Percentiles rank a stretch among this genome's conserved stretches.
Conservation (phyloP, 139 green algal genomes). For the Coelastrella sp. region DNA sequence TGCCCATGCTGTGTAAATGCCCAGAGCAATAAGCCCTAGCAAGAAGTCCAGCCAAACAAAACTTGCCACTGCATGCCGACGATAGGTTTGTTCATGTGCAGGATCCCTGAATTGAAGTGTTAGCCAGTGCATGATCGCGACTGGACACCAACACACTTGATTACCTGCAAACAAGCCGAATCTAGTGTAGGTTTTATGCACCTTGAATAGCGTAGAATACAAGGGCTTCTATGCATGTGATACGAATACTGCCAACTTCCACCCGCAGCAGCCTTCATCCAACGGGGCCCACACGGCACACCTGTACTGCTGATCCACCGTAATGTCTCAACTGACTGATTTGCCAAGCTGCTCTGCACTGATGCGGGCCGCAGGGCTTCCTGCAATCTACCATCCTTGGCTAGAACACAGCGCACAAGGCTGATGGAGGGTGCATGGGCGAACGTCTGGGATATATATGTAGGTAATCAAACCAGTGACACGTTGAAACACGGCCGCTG, state of each 20-base stretch:
- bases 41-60: not conserved
- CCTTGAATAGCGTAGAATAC: not conserved
- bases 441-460: not conserved
- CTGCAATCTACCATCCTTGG: not conserved
- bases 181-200: too few species aligned
- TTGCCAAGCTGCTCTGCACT: too few species aligned
- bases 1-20: not conserved
- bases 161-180: not conserved
- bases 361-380: not conserved
- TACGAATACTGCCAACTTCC: too few species aligned
- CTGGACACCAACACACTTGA: not conserved
- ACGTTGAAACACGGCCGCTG: too few species aligned
- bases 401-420: too few species aligned
- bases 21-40: not conserved
- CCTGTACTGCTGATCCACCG: too few species aligned
- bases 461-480: not conserved
- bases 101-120: not conserved
- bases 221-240: too few species aligned
- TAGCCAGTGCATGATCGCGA: not conserved
- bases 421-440: too few species aligned
- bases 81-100: not conserved
- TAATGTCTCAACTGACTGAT: too few species aligned
- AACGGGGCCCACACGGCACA: too few species aligned
- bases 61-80: not conserved
- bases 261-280: too few species aligned